Conservation (phyloP, 306 rosid genomes). For the Rosa rugosa region DNA sequence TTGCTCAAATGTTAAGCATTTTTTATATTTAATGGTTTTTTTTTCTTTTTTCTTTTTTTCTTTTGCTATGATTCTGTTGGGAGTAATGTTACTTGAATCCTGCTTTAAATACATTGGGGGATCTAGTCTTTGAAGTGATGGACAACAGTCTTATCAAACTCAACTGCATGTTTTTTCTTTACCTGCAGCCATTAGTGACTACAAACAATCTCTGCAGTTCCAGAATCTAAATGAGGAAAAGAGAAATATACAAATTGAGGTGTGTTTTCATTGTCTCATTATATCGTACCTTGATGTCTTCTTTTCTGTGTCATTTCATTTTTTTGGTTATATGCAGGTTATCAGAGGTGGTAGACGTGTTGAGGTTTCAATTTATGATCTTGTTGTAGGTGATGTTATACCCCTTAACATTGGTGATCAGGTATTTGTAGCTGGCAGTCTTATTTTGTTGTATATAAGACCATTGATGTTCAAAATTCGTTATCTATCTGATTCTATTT, state of each 20-base stretch:
- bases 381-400: constrained; percentile 91
- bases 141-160: neutral
- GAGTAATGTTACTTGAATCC: neutral
- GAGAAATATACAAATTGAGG: constrained; percentile 91
- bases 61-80: neutral
- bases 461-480: constrained; percentile 9
- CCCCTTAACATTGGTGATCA: constrained; percentile 87
- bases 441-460: constrained; percentile 17
- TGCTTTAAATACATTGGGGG: neutral
- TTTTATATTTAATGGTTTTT: neutral
- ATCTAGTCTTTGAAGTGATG: neutral
- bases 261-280: constrained; percentile 22
- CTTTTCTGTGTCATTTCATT: constrained; percentile 4
- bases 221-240: constrained; percentile 88
- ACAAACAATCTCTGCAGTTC: constrained; percentile 95
- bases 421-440: constrained; percentile 37
- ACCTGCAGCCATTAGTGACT: constrained; percentile 80
- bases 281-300: neutral
- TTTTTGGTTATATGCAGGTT: constrained; percentile 45
- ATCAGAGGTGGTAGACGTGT: constrained; percentile 81
- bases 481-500: constrained; percentile 14
- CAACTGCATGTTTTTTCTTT: constrained; percentile 3
- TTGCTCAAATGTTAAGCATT: neutral
- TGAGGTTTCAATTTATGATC: constrained; percentile 81
- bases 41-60: neutral